Evolutionary conservation across 2,329 filamentous ascomycete species (phyloP).

Genomic region (Pezicula rhizophila): DNA sequence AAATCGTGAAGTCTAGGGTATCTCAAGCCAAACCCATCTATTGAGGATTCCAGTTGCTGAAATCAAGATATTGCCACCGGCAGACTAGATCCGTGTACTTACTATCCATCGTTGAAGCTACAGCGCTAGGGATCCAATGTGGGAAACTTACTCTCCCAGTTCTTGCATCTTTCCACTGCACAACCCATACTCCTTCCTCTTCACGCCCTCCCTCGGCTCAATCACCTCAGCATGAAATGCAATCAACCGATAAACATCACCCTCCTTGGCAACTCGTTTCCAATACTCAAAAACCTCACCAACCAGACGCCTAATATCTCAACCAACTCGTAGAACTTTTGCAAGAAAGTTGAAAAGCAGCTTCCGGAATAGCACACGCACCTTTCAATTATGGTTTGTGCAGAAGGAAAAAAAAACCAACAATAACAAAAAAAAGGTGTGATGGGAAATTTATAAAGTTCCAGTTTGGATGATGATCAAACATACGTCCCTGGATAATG

Average conservation of each 20-base stretch:
- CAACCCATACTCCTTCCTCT: background rate
- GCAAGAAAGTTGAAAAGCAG: background rate
- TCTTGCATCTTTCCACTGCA: too few relatives aligned
- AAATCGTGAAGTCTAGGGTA: conserved; percentile 48
- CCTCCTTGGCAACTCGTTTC: background rate
- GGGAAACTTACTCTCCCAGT: background rate
- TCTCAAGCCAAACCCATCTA: conserved; percentile 54
- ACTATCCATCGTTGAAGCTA: background rate
- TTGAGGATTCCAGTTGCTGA: conserved; percentile 54
- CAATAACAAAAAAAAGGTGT: too few relatives aligned
- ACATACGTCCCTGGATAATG: conserved; percentile 39
- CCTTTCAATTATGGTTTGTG: too few relatives aligned
- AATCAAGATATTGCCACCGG: conserved; percentile 27
- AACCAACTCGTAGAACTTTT: background rate
- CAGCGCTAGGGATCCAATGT: background rate
- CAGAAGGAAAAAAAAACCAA: too few relatives aligned
- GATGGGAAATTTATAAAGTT: too few relatives aligned
- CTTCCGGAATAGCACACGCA: background rate
- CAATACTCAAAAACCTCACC: background rate
- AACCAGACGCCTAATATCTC: background rate
- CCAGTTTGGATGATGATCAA: too few relatives aligned
- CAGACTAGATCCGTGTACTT: background rate
- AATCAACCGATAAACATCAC: background rate
- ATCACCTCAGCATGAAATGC: background rate
- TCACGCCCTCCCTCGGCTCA: background rate